These are phyloP conservation scores for Phaeoacremonium minimum DNA, from an alignment of 2,329 filamentous ascomycete genomes.

Conservation along the genomic window DNA sequence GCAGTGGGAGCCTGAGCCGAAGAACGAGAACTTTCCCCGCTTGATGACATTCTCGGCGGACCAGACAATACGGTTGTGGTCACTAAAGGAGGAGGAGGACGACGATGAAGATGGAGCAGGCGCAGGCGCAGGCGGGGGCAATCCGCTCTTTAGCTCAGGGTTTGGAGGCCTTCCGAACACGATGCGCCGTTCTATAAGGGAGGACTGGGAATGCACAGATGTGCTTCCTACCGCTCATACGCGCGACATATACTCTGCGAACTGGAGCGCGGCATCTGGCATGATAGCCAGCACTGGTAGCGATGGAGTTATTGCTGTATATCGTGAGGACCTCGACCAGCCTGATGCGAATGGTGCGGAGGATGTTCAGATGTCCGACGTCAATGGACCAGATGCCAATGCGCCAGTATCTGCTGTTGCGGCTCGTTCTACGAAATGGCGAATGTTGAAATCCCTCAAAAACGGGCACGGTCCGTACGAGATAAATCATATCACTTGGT, in stretches of 20 bases:
- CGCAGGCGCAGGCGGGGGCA: slow-evolving; percentile 16
- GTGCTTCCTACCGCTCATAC: slow-evolving; percentile 73
- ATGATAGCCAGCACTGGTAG: slow-evolving; percentile 84
- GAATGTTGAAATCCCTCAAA: slow-evolving; percentile 61
- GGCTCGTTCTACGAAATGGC: slow-evolving; percentile 65
- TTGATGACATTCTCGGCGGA: slow-evolving; percentile 86
- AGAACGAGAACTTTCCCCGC: slow-evolving; percentile 46
- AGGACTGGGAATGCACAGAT: slow-evolving; percentile 78
- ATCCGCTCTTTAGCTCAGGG: slow-evolving; percentile 24
- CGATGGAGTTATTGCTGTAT: slow-evolving; percentile 77
- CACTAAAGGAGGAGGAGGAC: slow-evolving; percentile 51
- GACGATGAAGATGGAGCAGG: slow-evolving; percentile 30
- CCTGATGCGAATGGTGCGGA: neutral
- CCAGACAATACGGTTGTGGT: slow-evolving; percentile 74
- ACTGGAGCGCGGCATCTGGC: slow-evolving; percentile 77
- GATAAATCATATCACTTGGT: slow-evolving; percentile 90
- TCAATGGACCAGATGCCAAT: too few relatives aligned
- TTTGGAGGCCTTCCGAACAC: slow-evolving; percentile 78
- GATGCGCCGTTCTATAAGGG: slow-evolving; percentile 72
- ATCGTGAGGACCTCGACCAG: slow-evolving; percentile 56
- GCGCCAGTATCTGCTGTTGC: too few relatives aligned
- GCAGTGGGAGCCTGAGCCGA: slow-evolving; percentile 58
- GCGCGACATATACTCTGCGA: slow-evolving; percentile 76
- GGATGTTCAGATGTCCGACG: too few relatives aligned
- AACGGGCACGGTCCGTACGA: slow-evolving; percentile 89